A percentile compares a stretch with the other conserved stretches of the same genome.
phyloP scores from a whole-genome alignment of 768 basidiomycete genomes.

The Lentinula sp. region DNA sequence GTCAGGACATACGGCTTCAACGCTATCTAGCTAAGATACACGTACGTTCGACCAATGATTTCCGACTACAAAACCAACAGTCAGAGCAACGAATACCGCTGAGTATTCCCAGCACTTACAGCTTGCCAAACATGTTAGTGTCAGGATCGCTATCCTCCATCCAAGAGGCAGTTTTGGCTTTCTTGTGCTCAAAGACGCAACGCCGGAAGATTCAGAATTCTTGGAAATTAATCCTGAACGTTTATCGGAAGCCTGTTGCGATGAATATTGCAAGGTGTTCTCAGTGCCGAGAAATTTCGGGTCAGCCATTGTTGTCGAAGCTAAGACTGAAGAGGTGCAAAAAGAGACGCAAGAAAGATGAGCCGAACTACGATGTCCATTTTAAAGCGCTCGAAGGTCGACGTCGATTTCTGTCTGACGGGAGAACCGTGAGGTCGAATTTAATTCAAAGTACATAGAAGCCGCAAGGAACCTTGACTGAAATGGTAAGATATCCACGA shows the following conservation, averaged over 20 bases:
- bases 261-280: background rate
- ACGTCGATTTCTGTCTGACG: background rate
- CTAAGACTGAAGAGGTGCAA: background rate
- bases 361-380: background rate
- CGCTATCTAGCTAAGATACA: background rate
- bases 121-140: conserved; percentile 33
- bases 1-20: background rate
- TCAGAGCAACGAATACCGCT: background rate
- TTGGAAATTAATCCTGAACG: background rate
- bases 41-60: conserved; percentile 38
- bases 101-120: conserved; percentile 19
- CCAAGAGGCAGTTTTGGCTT: conserved; percentile 25
- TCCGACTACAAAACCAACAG: conserved; percentile 20
- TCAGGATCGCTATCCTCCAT: conserved; percentile 28
- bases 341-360: background rate
- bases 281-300: background rate
- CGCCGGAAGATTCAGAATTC: background rate
- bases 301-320: background rate
- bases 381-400: background rate
- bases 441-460: background rate
- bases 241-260: background rate
- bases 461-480: background rate
- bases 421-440: background rate
- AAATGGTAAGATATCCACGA: background rate
- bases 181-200: background rate